Percentiles rank a stretch among this genome's conserved stretches.
Evolutionary conservation across 495 filamentous ascomycete species (phyloP).

Genomic region (Trichodelitschia bisporula): DNA sequence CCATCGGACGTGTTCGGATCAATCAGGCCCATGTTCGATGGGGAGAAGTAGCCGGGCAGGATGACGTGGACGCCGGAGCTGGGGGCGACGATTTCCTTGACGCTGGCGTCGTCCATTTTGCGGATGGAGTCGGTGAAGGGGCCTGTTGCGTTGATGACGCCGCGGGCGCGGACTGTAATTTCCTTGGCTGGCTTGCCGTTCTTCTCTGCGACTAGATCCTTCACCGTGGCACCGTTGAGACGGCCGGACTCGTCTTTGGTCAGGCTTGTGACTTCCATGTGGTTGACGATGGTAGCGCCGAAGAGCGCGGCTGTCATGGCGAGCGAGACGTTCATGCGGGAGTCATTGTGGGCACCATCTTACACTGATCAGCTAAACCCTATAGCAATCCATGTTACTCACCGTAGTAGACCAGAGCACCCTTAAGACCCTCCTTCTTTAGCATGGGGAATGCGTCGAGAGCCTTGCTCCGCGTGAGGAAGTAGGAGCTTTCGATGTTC

Average conservation of each 20-base stretch:
- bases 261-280: slow-evolving; percentile 68
- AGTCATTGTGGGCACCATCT: slow-evolving; percentile 95
- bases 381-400: slow-evolving; percentile 7
- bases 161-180: slow-evolving; percentile 58
- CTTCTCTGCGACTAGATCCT: slow-evolving; percentile 42
- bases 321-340: slow-evolving; percentile 90
- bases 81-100: slow-evolving; percentile 76
- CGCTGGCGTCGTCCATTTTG: slow-evolving; percentile 57
- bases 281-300: slow-evolving; percentile 78
- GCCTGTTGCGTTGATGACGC: slow-evolving; percentile 90
- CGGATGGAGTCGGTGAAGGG: slow-evolving; percentile 86
- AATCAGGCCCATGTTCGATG: slow-evolving; percentile 87
- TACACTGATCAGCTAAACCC: slow-evolving; percentile 9
- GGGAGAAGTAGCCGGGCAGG: slow-evolving; percentile 85
- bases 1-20: slow-evolving; percentile 89
- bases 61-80: slow-evolving; percentile 89
- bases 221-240: slow-evolving; percentile 54
- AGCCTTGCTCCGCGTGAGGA: slow-evolving; percentile 80
- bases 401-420: slow-evolving; percentile 90
- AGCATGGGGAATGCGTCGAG: slow-evolving; percentile 97
- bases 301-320: slow-evolving; percentile 92
- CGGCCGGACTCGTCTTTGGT: slow-evolving; percentile 58
- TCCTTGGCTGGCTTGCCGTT: slow-evolving; percentile 29
- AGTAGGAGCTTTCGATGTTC: slow-evolving; percentile 94
- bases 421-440: slow-evolving; percentile 60